Conservation (phyloP, 2,329 filamentous ascomycete species). For the Diaporthe vaccinii region DNA sequence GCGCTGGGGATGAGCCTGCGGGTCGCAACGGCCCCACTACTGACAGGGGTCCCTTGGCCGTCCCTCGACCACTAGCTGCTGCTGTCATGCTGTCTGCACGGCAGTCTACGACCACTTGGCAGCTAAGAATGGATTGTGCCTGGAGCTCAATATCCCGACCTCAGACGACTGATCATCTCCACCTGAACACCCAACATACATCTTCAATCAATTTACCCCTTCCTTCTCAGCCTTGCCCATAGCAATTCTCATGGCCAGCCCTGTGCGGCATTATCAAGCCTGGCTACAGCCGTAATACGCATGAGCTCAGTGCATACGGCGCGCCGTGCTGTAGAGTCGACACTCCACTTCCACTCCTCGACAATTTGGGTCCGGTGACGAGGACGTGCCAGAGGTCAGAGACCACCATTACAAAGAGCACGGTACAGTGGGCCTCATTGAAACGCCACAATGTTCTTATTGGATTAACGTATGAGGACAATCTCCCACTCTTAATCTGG, state of each 20-base stretch:
- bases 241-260: neutral
- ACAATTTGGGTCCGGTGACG: constrained; percentile 16
- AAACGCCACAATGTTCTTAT: neutral
- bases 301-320: neutral
- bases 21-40: constrained; percentile 24
- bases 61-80: neutral
- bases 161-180: neutral
- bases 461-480: neutral
- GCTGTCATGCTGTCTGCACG: neutral
- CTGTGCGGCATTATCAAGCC: neutral
- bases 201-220: neutral
- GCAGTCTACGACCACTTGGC: neutral
- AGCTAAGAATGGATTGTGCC: neutral
- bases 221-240: neutral
- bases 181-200: neutral
- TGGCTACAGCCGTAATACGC: neutral
- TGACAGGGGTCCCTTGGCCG: constrained; percentile 13
- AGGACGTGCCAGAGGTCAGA: constrained; percentile 3
- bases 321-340: neutral
- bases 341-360: constrained; percentile 22
- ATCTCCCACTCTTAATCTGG: constrained; percentile 8
- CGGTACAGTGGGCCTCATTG: neutral
- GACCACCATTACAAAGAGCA: constrained; percentile 14
- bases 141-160: neutral
- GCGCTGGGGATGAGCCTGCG: constrained; percentile 28